Evolutionary conservation across 1,284 basidiomycete genomes (phyloP).

Genomic region (Boletellus deceptivus): DNA sequence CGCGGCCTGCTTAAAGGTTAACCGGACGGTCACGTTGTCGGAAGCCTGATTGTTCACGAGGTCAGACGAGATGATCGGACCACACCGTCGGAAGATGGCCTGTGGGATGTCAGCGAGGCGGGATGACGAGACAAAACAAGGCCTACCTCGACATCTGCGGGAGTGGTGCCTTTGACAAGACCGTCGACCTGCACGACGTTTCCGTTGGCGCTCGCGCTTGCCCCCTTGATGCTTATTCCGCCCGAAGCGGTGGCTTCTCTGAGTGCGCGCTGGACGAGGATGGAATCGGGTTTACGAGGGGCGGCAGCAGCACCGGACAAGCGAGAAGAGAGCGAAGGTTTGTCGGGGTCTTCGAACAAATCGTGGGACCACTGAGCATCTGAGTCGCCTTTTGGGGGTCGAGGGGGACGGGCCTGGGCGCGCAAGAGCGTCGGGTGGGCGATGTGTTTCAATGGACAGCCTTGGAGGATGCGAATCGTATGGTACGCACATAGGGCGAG

Average conservation of each 20-base stretch:
- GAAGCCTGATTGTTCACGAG: conserved; percentile 38
- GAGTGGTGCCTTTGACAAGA: conserved; percentile 73
- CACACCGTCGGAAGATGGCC: conserved; percentile 84
- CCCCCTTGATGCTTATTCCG: conserved; percentile 71
- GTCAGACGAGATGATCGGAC: conserved; percentile 59
- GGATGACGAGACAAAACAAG: neutral
- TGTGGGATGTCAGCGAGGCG: conserved; percentile 22
- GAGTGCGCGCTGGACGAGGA: conserved; percentile 54
- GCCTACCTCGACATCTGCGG: conserved; percentile 76
- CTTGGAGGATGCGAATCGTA: conserved; percentile 29
- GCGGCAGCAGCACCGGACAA: conserved; percentile 37
- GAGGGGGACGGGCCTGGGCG: conserved; percentile 30
- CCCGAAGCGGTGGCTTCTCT: conserved; percentile 45
- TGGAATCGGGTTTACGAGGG: conserved; percentile 44
- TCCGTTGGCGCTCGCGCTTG: conserved; percentile 48
- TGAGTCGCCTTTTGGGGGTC: conserved; percentile 62
- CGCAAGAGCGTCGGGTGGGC: conserved; percentile 1
- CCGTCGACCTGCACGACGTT: conserved; percentile 78
- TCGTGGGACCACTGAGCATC: conserved; percentile 73
- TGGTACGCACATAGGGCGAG: conserved; percentile 67
- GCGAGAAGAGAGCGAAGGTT: conserved; percentile 59
- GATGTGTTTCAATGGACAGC: conserved; percentile 24
- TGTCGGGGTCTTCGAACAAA: conserved; percentile 58
- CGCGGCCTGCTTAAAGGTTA: conserved; percentile 67
- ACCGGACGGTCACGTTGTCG: conserved; percentile 60